Base-by-base conservation (phyloP, 2,329 filamentous ascomycete genomes). In the Epichloe hybrida region DNA sequence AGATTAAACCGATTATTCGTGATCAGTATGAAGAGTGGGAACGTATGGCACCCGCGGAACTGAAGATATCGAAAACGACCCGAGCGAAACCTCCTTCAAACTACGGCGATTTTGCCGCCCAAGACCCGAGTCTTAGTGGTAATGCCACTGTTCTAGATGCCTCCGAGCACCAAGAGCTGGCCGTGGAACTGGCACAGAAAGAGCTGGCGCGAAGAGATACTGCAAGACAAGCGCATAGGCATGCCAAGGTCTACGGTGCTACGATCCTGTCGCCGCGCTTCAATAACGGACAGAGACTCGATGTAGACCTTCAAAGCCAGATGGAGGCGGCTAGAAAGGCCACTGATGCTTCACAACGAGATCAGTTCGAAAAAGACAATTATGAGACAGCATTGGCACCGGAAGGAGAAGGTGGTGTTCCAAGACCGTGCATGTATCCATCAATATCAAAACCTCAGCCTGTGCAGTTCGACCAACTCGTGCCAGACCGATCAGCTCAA, bases 1-100 rank as follows among this genome's bases (percentile, higher is more conserved):
- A 74, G 8, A 74, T 96, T 51, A 93, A 89, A 61, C 88, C 88
- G 0, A 76, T 83, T 17, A 85, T 98, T 50, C 80, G 84, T 44
- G 76, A 75, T 54, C 77, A 83, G 13, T 82, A 87, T 62, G 74
- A 83, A n/a, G 74, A 77, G 50, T 91, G 86, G 77, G 64, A 74
- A 52, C 75, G 78, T 51, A 70, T 75, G 70, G 69, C 74, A 43
- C 67, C 71, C 2, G 45, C 66, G 68, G 8, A 64, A 57, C 15
- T 38, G 13, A 61, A 65, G 56, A 52, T 44, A 41, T 13, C 54
- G 46, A 39, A 60, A 40, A 51, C 50, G 60, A 3, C 27, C 8
- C 43, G 56, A 34, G 54, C 50, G 49, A 53, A 50, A 6, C 57
- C 50, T 12, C 55, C 52, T n/a, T 61, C 68, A 2, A 59, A 61